Evolutionary conservation across 805 yeast species (phyloP).

Genomic region (Metschnikowia amazonensis): DNA sequence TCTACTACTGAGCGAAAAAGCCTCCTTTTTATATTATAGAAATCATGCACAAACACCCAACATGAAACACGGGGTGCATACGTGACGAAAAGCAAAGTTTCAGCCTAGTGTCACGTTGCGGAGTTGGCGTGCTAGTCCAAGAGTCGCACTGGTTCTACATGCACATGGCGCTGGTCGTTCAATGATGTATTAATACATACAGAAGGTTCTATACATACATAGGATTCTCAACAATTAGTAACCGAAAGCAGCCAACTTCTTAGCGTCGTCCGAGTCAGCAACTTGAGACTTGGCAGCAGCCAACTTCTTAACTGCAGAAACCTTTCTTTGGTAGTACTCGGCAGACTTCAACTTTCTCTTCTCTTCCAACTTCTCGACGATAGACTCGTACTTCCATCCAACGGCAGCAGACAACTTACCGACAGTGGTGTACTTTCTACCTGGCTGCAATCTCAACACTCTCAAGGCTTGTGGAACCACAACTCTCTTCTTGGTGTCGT

Average conservation of each 20-base stretch:
- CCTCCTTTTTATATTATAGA: no score
- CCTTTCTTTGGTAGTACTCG: slow-evolving; percentile 98
- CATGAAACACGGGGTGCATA: not conserved
- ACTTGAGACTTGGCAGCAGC: slow-evolving; percentile 80
- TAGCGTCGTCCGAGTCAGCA: slow-evolving; percentile 86
- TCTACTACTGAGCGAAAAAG: no score
- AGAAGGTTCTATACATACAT: slow-evolving; percentile 15
- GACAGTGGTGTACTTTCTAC: slow-evolving; percentile 99
- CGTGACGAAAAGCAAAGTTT: no score
- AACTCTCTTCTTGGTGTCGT: slow-evolving; percentile 99
- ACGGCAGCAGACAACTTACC: slow-evolving; percentile 95
- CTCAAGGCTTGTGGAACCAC: slow-evolving; percentile 99
- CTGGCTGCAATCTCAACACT: slow-evolving; percentile 98
- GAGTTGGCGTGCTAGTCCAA: no score
- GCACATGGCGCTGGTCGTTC: slow-evolving; percentile 7
- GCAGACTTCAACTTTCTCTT: slow-evolving; percentile 99
- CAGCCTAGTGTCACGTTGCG: no score
- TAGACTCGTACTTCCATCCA: slow-evolving; percentile 99
- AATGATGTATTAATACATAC: slow-evolving; percentile 18
- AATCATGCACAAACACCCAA: no score
- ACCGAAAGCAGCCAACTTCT: slow-evolving; percentile 95
- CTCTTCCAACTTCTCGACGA: slow-evolving; percentile 96
- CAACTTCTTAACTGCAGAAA: slow-evolving; percentile 90
- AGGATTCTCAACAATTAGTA: slow-evolving; percentile 55
- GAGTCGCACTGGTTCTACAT: not conserved